These are phyloP conservation scores for Pachysolen tannophilus DNA, from an alignment of 805 yeast genomes.

Conservation along the genomic window DNA sequence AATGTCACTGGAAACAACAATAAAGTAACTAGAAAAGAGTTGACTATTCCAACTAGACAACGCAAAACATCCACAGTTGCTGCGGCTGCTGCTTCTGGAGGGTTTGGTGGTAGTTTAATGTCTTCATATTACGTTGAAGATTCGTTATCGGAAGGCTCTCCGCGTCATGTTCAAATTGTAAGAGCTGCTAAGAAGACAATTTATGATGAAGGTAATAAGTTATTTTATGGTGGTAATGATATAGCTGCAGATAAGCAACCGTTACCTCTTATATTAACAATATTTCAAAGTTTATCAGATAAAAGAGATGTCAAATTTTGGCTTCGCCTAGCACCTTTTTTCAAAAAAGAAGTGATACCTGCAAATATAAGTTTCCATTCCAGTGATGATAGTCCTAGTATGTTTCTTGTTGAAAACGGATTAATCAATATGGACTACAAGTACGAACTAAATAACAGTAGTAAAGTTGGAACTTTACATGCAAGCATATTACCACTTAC, in stretches of 20 bases:
- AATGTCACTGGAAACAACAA: no score
- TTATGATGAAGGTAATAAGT: constrained; percentile 23
- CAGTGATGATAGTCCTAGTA: constrained; percentile 38
- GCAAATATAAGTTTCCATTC: constrained; percentile 34
- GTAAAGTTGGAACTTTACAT: constrained; percentile 18
- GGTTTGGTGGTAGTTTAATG: no score
- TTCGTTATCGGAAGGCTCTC: constrained; percentile 33
- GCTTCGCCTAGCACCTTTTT: constrained; percentile 50
- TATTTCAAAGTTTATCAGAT: constrained; percentile 52
- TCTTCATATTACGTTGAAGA: constrained; percentile 3
- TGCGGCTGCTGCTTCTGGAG: no score
- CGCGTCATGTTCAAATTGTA: constrained; percentile 43
- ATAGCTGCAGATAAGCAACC: no score
- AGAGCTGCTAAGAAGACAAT: constrained; percentile 43
- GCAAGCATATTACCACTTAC: constrained; percentile 60
- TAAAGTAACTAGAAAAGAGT: constrained; percentile 1
- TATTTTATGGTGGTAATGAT: no score
- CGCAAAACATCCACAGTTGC: constrained; percentile 2
- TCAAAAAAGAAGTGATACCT: constrained; percentile 40
- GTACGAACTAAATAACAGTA: constrained; percentile 27
- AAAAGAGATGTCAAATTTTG: constrained; percentile 51
- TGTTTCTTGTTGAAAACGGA: constrained; percentile 48
- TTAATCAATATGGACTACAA: constrained; percentile 38
- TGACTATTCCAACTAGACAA: background rate
- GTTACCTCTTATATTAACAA: constrained; percentile 53